These are phyloP conservation scores for Exophiala phaeomuriformis DNA, from an alignment of 2,329 filamentous ascomycete species.

Conservation along the genomic window DNA sequence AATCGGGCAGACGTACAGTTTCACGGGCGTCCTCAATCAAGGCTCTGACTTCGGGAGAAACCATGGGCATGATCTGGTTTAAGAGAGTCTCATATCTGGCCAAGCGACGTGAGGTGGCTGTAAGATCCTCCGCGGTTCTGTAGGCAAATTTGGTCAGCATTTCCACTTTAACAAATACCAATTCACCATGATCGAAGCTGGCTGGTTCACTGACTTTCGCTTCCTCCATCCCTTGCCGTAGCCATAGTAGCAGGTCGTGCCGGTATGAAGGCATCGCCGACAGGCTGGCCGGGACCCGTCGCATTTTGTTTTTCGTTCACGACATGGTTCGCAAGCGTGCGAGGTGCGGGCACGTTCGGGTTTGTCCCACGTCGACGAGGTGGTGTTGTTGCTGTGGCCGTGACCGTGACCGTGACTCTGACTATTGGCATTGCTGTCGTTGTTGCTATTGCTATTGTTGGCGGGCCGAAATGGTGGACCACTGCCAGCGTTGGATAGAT, in stretches of 20 bases:
- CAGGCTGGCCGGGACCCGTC: constrained; percentile 26
- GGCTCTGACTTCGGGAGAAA: constrained; percentile 21
- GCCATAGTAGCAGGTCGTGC: constrained; percentile 26
- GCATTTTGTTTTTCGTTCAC: constrained; percentile 28
- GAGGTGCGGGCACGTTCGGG: constrained; percentile 26
- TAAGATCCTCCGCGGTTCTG: constrained; percentile 27
- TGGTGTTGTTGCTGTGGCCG: not conserved
- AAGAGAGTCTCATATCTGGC: constrained; percentile 26
- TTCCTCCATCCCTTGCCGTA: constrained; percentile 28
- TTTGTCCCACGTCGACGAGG: constrained; percentile 21
- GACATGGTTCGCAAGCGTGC: constrained; percentile 27
- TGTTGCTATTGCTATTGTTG: not conserved
- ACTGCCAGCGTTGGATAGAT: constrained; percentile 8
- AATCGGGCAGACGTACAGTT: constrained; percentile 11
- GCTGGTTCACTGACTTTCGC: constrained; percentile 23
- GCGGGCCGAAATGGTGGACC: constrained; percentile 8
- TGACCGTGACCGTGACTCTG: not conserved
- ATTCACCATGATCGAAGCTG: not conserved
- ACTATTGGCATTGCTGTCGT: constrained; percentile 1
- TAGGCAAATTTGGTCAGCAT: constrained; percentile 5
- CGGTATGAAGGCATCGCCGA: constrained; percentile 26
- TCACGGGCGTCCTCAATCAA: constrained; percentile 26
- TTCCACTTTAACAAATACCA: too few relatives aligned
- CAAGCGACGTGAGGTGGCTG: constrained; percentile 23
- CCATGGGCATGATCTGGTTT: constrained; percentile 25